Conservation (phyloP, 2,329 filamentous ascomycete genomes). For the Escovopsis sp. region DNA sequence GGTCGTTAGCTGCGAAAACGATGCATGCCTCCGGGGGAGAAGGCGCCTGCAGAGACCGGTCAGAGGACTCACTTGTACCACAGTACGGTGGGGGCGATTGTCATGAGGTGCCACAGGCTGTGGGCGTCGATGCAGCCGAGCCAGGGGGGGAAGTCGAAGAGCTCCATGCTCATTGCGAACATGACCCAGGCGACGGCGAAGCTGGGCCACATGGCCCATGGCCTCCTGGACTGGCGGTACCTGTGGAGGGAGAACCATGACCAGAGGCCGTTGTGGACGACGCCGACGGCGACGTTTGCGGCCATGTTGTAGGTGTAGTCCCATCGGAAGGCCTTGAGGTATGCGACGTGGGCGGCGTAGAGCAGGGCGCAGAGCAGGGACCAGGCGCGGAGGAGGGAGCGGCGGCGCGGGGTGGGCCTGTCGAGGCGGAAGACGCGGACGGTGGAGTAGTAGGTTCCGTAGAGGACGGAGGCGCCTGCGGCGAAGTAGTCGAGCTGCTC, state of each 20-base stretch:
- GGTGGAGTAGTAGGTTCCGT: conserved; percentile 75
- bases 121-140: conserved; percentile 80
- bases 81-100: conserved; percentile 71
- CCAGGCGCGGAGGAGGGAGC: conserved; percentile 54
- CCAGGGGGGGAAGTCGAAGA: conserved; percentile 85
- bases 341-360: conserved; percentile 65
- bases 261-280: conserved; percentile 75
- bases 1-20: conserved; percentile 5
- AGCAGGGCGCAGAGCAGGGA: conserved; percentile 54
- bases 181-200: conserved; percentile 86
- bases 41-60: not conserved
- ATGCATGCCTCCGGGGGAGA: too few species aligned
- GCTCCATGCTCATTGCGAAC: conserved; percentile 85
- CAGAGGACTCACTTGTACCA: conserved; percentile 74
- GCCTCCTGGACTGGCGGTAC: conserved; percentile 55
- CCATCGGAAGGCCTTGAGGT: conserved; percentile 76
- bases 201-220: conserved; percentile 82
- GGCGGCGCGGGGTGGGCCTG: conserved; percentile 27
- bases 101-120: conserved; percentile 89
- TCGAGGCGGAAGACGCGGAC: conserved; percentile 78
- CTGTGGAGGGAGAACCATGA: conserved; percentile 63
- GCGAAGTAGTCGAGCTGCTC: conserved; percentile 96
- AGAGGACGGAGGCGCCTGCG: conserved; percentile 78
- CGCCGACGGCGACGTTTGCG: conserved; percentile 72
- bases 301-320: conserved; percentile 98